A percentile compares a stretch with the other conserved stretches of the same genome.
phyloP scores from a whole-genome alignment of 225 moss, liverwort and hornwort species.

The Takakia lepidozioides region DNA sequence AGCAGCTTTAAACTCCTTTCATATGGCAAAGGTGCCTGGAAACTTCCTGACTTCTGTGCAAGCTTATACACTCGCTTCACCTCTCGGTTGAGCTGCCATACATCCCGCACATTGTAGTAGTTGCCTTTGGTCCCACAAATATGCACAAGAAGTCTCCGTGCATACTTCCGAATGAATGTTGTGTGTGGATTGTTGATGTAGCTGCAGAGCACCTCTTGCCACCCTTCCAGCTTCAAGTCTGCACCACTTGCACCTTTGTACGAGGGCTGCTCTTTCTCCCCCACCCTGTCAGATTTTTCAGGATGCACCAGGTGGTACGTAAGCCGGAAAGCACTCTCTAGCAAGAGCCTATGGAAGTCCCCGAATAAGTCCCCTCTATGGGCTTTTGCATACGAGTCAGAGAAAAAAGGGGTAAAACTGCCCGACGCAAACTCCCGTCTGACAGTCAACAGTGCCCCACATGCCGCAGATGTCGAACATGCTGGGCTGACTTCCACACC shows the following conservation, averaged over 20 bases:
- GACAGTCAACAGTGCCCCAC: conserved; percentile 83
- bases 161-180: conserved; percentile 86
- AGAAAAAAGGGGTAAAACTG: conserved; percentile 95
- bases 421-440: conserved; percentile 97
- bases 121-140: conserved; percentile 89
- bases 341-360: conserved; percentile 83
- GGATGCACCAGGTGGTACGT: conserved; percentile 97
- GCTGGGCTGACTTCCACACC: conserved; percentile 49
- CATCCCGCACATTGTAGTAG: conserved; percentile 96
- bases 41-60: conserved; percentile 82
- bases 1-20: conserved; percentile 95
- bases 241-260: conserved; percentile 43
- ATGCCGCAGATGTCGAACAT: conserved; percentile 65
- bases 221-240: conserved; percentile 91
- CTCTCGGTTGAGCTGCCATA: conserved; percentile 97
- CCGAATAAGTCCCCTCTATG: conserved; percentile 98
- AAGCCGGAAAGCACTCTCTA: conserved; percentile 87
- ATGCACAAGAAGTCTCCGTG: conserved; percentile 86
- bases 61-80: conserved; percentile 86
- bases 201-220: conserved; percentile 97
- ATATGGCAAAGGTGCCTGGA: conserved; percentile 74
- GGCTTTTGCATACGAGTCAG: conserved; percentile 91
- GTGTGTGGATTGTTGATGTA: conserved; percentile 94
- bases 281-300: conserved; percentile 82
- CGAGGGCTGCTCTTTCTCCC: conserved; percentile 75